Evolutionary conservation across 2,329 filamentous ascomycete genomes (phyloP).

Genomic region (Botrytis fragariae): DNA sequence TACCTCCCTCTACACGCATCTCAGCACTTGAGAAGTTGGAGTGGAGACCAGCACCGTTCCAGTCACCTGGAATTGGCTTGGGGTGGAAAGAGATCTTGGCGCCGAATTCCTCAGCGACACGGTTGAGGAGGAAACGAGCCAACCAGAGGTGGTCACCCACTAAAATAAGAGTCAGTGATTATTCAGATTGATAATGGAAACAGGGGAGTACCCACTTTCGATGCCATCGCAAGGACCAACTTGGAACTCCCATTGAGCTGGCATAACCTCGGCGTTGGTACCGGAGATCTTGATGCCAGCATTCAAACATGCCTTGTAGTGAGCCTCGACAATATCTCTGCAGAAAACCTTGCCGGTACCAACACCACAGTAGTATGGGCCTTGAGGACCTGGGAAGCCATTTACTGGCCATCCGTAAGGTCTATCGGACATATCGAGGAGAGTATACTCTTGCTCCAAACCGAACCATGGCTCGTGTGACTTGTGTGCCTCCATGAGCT

Average conservation of each 20-base stretch:
- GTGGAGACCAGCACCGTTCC: conserved; percentile 95
- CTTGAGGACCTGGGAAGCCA: conserved; percentile 78
- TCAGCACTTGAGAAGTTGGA: conserved; percentile 87
- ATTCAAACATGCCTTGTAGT: conserved; percentile 84
- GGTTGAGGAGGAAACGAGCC: conserved; percentile 82
- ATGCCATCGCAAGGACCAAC: conserved; percentile 89
- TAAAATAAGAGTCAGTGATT: conserved; percentile 39
- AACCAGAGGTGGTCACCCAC: conserved; percentile 98
- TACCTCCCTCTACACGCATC: conserved; percentile 88
- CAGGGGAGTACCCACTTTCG: conserved; percentile 55
- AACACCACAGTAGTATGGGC: conserved; percentile 97
- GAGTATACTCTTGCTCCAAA: conserved; percentile 96
- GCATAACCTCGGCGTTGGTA: conserved; percentile 99
- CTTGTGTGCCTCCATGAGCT: conserved; percentile 85
- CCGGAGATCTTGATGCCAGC: conserved; percentile 91
- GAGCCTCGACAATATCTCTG: conserved; percentile 94
- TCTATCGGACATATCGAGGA: conserved; percentile 80
- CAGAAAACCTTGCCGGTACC: conserved; percentile 96
- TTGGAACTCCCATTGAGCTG: conserved; percentile 97
- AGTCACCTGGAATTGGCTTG: conserved; percentile 93
- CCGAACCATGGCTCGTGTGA: conserved; percentile 93
- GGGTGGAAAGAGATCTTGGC: conserved; percentile 93
- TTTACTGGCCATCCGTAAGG: conserved; percentile 88
- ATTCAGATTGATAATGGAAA: conserved; percentile 13
- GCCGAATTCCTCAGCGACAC: conserved; percentile 94